Conservation (phyloP, 2,329 filamentous ascomycete genomes). For the Domatiomyces catenatus region DNA sequence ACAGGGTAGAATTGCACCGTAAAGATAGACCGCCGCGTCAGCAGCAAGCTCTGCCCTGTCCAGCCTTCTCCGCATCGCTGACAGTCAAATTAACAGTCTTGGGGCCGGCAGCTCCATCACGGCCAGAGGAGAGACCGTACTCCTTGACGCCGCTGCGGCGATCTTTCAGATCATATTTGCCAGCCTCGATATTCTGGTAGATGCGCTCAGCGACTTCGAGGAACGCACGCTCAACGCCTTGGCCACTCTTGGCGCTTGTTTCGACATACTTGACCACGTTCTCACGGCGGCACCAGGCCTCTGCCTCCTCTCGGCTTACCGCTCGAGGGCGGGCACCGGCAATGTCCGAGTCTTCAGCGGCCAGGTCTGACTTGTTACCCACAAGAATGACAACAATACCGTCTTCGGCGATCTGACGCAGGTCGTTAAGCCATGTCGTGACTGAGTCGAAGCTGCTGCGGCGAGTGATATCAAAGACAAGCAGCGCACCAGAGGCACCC, state of each 20-base stretch:
- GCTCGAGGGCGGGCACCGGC: conserved; percentile 40
- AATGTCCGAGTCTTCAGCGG: conserved; percentile 26
- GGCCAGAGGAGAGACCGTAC: conserved; percentile 27
- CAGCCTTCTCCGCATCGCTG: conserved; percentile 32
- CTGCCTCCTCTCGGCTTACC: conserved; percentile 67
- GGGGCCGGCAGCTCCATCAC: conserved; percentile 20
- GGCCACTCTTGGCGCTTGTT: conserved; percentile 88
- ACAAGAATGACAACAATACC: conserved; percentile 90
- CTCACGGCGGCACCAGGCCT: conserved; percentile 75
- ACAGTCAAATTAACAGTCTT: conserved; percentile 31
- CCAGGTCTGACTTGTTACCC: conserved; percentile 85
- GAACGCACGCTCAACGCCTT: conserved; percentile 86
- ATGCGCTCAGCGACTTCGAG: conserved; percentile 87
- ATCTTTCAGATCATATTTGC: conserved; percentile 88
- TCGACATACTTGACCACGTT: conserved; percentile 88
- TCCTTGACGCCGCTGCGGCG: conserved; percentile 79
- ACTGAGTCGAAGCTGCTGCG: conserved; percentile 73
- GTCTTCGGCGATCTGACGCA: conserved; percentile 87
- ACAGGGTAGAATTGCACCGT: neutral
- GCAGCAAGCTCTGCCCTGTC: conserved; percentile 22
- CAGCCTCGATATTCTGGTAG: conserved; percentile 90
- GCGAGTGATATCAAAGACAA: conserved; percentile 90
- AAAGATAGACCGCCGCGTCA: conserved; percentile 1
- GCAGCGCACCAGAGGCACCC: conserved; percentile 58
- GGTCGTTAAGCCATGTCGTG: conserved; percentile 83